A percentile compares a stretch with the other conserved stretches of the same genome.
Evolutionary conservation across 208 protist species (phyloP).

Genomic region (Crithidia expoeki): DNA sequence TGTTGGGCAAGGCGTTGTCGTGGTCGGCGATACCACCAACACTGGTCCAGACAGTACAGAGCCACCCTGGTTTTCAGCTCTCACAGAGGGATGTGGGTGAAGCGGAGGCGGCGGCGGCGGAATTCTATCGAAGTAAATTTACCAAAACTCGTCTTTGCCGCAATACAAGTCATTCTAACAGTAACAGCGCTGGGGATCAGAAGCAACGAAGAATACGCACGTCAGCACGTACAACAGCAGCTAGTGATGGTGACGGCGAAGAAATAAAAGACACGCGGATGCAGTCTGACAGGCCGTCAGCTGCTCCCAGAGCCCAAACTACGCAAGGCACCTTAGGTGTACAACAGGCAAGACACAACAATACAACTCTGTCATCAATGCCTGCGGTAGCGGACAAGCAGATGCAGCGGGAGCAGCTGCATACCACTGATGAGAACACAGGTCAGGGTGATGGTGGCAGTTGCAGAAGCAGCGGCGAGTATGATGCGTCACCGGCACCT

Average conservation of each 20-base stretch:
- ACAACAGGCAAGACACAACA: too few species aligned
- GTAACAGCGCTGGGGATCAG: neutral
- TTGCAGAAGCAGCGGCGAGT: neutral
- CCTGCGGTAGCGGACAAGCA: too few species aligned
- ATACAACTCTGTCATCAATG: too few species aligned
- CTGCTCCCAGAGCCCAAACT: too few species aligned
- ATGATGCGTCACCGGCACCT: slow-evolving; percentile 1
- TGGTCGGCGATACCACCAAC: slow-evolving; percentile 50
- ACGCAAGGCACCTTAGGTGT: too few species aligned
- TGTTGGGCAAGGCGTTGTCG: slow-evolving; percentile 61
- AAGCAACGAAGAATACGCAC: neutral
- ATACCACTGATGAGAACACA: too few species aligned
- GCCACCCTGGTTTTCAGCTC: slow-evolving; percentile 32
- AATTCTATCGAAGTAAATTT: slow-evolving; percentile 20
- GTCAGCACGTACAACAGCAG: neutral
- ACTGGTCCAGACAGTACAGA: slow-evolving; percentile 46
- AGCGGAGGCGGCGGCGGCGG: slow-evolving; percentile 35
- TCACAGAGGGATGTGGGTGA: slow-evolving; percentile 14
- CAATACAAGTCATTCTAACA: neutral
- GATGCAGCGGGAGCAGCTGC: too few species aligned
- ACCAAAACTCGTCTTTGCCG: neutral
- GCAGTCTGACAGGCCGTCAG: too few species aligned
- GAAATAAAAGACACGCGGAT: too few species aligned
- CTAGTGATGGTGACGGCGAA: too few species aligned
- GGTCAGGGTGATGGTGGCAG: neutral